Evolutionary conservation across 805 yeast genomes (phyloP), one percentile per base, ranked within the genome.

Genomic region (Cyberlindnera xylosilytica): DNA sequence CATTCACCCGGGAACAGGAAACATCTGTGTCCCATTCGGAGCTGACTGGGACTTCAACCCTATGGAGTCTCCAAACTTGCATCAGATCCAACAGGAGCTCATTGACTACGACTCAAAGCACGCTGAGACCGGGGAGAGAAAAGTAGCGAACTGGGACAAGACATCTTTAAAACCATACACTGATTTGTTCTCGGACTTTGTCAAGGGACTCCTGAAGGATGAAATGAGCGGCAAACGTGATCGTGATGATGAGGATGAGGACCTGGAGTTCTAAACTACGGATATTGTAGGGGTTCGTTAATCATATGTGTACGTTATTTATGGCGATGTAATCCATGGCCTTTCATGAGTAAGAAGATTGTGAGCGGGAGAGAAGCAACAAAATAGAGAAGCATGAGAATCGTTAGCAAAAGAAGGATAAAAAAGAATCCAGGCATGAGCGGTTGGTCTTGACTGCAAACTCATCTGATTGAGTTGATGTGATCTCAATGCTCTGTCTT

Each of bases 1-100:
- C 68, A 81, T 93, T 33, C 99, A 93, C 62, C 99, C 99, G 2
- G 82, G 88, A 2, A 93, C 99, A 0, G 97, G 97, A 7, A 84
- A 87, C 55, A 86, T 93, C 3, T 93, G 98, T 76, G 96, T 93
- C 7, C 97, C 98, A 0, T 83, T 74, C 35, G 66, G 62, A 39
- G 47, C 63, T 0, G 58, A 49, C 4, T 58, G 65, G 30, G 79
- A 79, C 4, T 93, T 91, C 57, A 79, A 83, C 53, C 97, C 97
- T 2, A 74, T 75, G 49, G 69, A 68, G 11, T 90, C 95, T 2
- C 98, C 98, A 15, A 86, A 81, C 47, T 67, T 90, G 45, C 66
- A 78, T 38, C 68, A 68, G 29, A 63, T 91, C 19, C 82, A 85
- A 45, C 64, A 69, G 20, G 90, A 89, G 56, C 70, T 83, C 50